Conservation (phyloP, 2,329 filamentous ascomycete genomes). For the Clathrospora elynae region DNA sequence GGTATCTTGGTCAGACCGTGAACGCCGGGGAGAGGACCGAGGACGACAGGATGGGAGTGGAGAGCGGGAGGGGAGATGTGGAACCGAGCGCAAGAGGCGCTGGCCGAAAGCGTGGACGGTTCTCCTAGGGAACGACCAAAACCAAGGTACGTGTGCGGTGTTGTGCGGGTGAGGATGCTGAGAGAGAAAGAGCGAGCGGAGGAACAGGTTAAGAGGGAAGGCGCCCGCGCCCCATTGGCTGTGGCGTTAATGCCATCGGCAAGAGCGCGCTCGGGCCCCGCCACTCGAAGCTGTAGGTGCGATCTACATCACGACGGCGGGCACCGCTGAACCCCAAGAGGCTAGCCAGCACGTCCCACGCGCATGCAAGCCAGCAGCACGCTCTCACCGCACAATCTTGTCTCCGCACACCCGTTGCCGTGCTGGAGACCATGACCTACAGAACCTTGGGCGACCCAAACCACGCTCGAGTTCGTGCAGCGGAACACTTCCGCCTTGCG, state of each 20-base stretch:
- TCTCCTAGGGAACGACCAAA: slow-evolving; percentile 46
- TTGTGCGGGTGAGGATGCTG: slow-evolving; percentile 34
- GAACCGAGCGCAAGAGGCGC: slow-evolving; percentile 50
- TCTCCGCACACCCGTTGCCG: slow-evolving; percentile 14
- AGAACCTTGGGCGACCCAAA: slow-evolving; percentile 12
- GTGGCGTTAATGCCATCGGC: slow-evolving; percentile 25
- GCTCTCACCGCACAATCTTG: slow-evolving; percentile 23
- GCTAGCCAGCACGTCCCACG: slow-evolving; percentile 13
- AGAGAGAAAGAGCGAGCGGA: slow-evolving; percentile 32
- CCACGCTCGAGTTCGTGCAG: slow-evolving; percentile 4
- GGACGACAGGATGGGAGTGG: slow-evolving; percentile 32
- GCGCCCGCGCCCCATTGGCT: slow-evolving; percentile 29
- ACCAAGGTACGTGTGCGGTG: slow-evolving; percentile 32
- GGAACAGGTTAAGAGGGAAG: slow-evolving; percentile 33
- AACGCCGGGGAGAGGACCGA: slow-evolving; percentile 47
- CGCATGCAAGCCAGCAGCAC: slow-evolving; percentile 18
- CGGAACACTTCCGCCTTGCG: slow-evolving; percentile 14
- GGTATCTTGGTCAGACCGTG: slow-evolving; percentile 47
- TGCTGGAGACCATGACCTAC: slow-evolving; percentile 19
- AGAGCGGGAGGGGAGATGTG: slow-evolving; percentile 23
- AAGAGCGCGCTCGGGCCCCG: slow-evolving; percentile 20
- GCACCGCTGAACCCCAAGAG: slow-evolving; percentile 2
- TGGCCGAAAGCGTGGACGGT: slow-evolving; percentile 49
- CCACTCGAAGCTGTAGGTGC: slow-evolving; percentile 23
- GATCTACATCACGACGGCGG: slow-evolving; percentile 21